Conservation (phyloP, 129 eudicot genomes). For the Scalesia atractyloides region DNA sequence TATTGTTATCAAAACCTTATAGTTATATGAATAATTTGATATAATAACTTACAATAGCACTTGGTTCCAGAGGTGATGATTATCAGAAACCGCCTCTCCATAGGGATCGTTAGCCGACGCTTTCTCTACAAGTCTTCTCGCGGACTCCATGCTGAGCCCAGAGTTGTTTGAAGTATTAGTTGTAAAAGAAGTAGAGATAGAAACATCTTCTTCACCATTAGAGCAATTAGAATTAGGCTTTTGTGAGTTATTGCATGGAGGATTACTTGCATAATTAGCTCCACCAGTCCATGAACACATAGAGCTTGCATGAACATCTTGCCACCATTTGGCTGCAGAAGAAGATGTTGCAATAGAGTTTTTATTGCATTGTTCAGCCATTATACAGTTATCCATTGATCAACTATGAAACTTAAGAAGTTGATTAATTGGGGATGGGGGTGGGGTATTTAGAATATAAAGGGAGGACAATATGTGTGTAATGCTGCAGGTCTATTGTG, state of each 20-base stretch:
- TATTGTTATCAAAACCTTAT: not conserved
- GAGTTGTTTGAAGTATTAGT: constrained; percentile 54
- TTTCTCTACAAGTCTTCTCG: constrained; percentile 44
- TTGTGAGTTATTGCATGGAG: constrained; percentile 27
- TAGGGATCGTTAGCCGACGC: constrained; percentile 42
- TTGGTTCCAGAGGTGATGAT: constrained; percentile 67
- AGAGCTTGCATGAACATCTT: constrained; percentile 49
- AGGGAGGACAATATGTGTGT: constrained; percentile 35
- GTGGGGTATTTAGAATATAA: constrained; percentile 33
- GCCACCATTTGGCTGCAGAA: constrained; percentile 55
- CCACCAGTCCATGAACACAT: constrained; percentile 42
- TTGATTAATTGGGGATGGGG: constrained; percentile 5
- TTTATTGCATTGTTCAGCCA: constrained; percentile 58
- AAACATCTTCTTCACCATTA: constrained; percentile 55
- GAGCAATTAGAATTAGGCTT: constrained; percentile 51
- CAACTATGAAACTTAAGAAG: constrained; percentile 26
- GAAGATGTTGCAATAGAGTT: constrained; percentile 42
- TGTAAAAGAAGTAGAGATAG: constrained; percentile 44
- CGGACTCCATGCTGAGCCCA: constrained; percentile 56
- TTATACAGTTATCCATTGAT: constrained; percentile 33
- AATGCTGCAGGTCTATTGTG: constrained; percentile 17
- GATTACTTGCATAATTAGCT: constrained; percentile 31
- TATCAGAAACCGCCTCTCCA: constrained; percentile 58
- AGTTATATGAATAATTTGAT: not conserved
- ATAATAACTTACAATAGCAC: constrained; percentile 48